Base-by-base conservation (phyloP, 1,139 yeast species). In the Suhomyces guaymorum region DNA sequence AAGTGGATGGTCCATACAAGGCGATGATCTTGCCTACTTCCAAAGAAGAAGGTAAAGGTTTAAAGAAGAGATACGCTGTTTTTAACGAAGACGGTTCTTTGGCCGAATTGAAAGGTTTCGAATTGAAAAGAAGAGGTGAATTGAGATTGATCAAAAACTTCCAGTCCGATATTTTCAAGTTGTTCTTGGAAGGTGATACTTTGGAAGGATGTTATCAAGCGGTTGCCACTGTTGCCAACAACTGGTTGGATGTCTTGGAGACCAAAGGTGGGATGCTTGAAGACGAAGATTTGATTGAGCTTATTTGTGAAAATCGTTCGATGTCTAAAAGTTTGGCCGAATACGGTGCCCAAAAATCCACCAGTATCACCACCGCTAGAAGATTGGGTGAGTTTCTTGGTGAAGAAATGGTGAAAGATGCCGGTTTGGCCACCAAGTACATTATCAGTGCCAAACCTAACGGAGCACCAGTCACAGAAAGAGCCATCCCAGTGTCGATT, bases 1-100 rank as follows among this genome's bases (percentile, higher is more conserved):
- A 94, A 59, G 96, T 94, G 16, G 99, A 94, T 67, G 99, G 99
- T 9, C 99, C 99, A 1, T 94, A 94, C 59, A 85, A 81, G 51
- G 98, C 98, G 0, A 94, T 94, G 98, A 78, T 94, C 41, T 71
- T 94, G 39, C 99, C 99, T 7, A 89, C 98, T 0, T 92, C 98
- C 0, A 88, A 88, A 48, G 98, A 94, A 58, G 98, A 92, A 67
- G 97, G 96, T 32, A 90, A 90, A 60, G 97, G 96, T 48, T 73
- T 94, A 55, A 94, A 94, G 57, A 94, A 94, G 53, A 76, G 98
- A 51, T 94, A 94, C 53, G 99, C 98, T 1, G 99, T 94, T 6
- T 94, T 94, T 62, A 92, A 94, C 55, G 80, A 85, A 38, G 97
- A 94, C 57, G 98, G 97, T 0, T 69, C 95, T 0, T 60, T 94